phyloP scores from a whole-genome alignment of 176 grass and related monocot species.

The Guadua angustifolia region DNA sequence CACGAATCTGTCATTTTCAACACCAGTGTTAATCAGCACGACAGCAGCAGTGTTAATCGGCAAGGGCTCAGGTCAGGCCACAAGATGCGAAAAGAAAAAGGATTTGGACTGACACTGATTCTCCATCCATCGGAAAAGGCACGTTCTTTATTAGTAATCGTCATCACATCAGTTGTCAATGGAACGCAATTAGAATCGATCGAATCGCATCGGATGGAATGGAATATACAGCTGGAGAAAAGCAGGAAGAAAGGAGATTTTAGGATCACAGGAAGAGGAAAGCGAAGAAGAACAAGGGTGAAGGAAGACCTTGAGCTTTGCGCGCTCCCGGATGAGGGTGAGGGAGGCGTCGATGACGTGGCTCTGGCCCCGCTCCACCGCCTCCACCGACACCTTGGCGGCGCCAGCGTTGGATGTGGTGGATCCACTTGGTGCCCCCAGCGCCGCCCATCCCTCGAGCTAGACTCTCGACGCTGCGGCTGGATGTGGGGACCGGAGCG shows the following conservation, averaged over 20 bases:
- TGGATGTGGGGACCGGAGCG: too few species aligned
- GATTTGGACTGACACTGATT: background rate
- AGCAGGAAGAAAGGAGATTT: background rate
- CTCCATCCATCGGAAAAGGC: background rate
- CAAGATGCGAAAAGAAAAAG: background rate
- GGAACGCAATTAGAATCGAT: background rate
- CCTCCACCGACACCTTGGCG: constrained; percentile 60
- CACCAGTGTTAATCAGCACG: too few species aligned
- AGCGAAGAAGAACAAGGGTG: accelerated
- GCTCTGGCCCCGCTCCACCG: constrained; percentile 77
- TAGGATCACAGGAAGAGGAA: background rate
- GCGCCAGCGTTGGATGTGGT: constrained; percentile 65
- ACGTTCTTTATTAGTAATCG: background rate
- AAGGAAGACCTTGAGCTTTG: constrained; percentile 83
- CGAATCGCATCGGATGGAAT: background rate
- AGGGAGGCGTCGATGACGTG: constrained; percentile 96
- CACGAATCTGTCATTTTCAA: too few species aligned
- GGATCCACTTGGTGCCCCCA: constrained; percentile 66
- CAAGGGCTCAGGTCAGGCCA: background rate
- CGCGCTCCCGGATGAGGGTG: constrained; percentile 94
- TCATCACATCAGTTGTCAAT: background rate
- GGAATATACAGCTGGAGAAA: background rate
- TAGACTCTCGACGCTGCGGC: too few species aligned
- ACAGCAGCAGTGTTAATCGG: background rate
- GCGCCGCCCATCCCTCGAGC: constrained; percentile 36